Evolutionary conservation across 345 rosid genomes (phyloP).

Genomic region (Corymbia maculata): DNA sequence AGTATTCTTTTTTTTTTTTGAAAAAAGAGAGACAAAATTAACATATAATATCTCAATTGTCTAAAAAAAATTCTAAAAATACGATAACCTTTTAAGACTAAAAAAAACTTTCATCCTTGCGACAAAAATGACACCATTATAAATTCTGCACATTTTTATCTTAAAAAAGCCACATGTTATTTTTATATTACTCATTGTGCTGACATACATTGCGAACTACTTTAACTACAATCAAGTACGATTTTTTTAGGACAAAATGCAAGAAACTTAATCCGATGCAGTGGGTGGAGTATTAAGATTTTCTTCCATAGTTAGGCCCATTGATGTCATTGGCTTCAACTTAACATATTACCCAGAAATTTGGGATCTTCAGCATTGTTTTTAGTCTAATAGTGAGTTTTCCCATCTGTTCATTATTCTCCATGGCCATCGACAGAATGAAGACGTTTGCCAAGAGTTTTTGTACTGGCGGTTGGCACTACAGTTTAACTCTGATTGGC

Average conservation of each 20-base stretch:
- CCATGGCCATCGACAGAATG: background rate
- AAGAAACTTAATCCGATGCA: no score
- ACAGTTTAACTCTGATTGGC: background rate
- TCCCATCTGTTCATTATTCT: background rate
- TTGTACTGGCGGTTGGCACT: background rate
- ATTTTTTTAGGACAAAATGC: background rate
- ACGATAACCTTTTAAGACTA: background rate
- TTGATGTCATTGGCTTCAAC: accelerated
- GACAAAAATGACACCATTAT: background rate
- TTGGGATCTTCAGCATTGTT: background rate
- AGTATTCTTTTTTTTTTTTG: background rate
- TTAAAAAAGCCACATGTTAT: background rate
- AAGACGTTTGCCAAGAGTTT: background rate
- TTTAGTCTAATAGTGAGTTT: background rate
- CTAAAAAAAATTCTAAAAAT: background rate
- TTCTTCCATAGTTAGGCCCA: background rate
- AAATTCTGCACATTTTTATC: background rate
- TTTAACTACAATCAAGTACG: background rate
- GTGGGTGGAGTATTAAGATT: background rate
- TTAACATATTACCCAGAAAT: background rate
- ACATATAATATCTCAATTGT: background rate
- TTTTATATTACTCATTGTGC: background rate
- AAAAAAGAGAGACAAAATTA: background rate
- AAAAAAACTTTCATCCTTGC: accelerated
- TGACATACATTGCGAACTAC: background rate